phyloP scores from a whole-genome alignment of 1,139 yeast genomes.

The Debaryomycetaceae sp. region DNA sequence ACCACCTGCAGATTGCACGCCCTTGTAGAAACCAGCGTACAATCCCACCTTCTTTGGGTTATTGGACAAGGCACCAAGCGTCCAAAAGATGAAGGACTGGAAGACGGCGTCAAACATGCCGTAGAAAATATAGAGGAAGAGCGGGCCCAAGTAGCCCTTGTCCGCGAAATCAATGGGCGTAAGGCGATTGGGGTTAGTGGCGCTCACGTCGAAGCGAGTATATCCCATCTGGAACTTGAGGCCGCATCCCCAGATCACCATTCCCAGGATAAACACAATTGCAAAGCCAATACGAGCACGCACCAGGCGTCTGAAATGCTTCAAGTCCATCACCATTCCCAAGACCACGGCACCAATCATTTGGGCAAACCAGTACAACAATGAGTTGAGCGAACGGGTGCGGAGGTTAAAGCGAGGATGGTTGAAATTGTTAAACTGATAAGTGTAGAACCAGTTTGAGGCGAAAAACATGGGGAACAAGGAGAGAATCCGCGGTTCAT shows the following conservation, averaged over 20 bases:
- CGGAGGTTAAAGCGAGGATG: constrained; percentile 46
- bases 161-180: constrained; percentile 35
- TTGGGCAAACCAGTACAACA: constrained; percentile 52
- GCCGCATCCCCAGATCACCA: constrained; percentile 58
- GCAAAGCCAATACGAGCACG: constrained; percentile 40
- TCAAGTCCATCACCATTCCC: constrained; percentile 39
- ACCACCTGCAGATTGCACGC: constrained; percentile 54
- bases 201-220: constrained; percentile 27
- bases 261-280: constrained; percentile 27
- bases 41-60: constrained; percentile 46
- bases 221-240: constrained; percentile 37
- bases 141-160: constrained; percentile 41
- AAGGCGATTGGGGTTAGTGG: constrained; percentile 6
- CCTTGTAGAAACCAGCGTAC: constrained; percentile 54
- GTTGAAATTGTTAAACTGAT: constrained; percentile 50
- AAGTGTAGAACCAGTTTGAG: constrained; percentile 57
- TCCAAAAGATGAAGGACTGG: constrained; percentile 48
- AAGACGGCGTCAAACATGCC: constrained; percentile 48
- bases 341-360: constrained; percentile 44
- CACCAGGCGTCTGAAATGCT: constrained; percentile 25
- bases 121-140: constrained; percentile 51
- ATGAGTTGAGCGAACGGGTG: constrained; percentile 49
- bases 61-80: constrained; percentile 48
- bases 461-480: constrained; percentile 54
- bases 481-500: constrained; percentile 36